Percentiles rank a stretch among this genome's conserved stretches.
These are phyloP conservation scores for Chlorella sp. DNA, from an alignment of 139 green algal genomes.

Conservation along the genomic window DNA sequence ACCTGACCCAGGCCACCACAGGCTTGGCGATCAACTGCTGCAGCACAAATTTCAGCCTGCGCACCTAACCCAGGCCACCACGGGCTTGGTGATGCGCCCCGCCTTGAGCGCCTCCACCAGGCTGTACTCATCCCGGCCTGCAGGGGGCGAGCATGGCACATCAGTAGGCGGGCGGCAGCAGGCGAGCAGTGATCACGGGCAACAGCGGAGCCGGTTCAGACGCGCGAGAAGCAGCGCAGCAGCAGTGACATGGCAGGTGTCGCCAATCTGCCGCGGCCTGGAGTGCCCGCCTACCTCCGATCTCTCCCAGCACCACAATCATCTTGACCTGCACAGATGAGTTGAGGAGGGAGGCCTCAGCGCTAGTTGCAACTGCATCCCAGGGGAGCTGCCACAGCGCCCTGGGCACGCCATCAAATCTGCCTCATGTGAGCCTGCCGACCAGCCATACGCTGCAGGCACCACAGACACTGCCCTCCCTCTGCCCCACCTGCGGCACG, in stretches of 20 bases:
- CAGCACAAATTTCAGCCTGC: neutral
- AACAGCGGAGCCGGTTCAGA: neutral
- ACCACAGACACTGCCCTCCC: neutral
- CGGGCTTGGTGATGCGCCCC: conserved; percentile 86
- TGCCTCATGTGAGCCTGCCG: too few relatives aligned
- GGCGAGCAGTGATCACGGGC: neutral
- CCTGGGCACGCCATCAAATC: neutral
- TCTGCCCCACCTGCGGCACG: neutral
- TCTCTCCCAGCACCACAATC: conserved; percentile 95
- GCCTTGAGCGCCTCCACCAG: conserved; percentile 83
- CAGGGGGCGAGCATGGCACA: neutral
- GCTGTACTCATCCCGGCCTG: conserved; percentile 87
- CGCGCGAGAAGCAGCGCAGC: too few relatives aligned
- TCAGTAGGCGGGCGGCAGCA: neutral
- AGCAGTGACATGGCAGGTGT: neutral
- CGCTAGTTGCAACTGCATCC: neutral
- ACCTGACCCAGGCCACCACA: conserved; percentile 86
- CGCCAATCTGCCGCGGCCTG: neutral
- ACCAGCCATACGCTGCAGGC: neutral
- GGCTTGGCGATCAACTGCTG: conserved; percentile 81
- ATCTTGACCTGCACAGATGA: conserved; percentile 89
- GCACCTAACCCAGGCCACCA: conserved; percentile 84
- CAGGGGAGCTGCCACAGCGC: neutral
- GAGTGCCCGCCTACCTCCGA: conserved; percentile 61
- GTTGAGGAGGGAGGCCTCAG: neutral